A percentile compares a stretch with the other conserved stretches of the same genome.
These are phyloP conservation scores for Podila epicladia DNA, from an alignment of 192 early-diverging fungal genomes.

Conservation along the genomic window DNA sequence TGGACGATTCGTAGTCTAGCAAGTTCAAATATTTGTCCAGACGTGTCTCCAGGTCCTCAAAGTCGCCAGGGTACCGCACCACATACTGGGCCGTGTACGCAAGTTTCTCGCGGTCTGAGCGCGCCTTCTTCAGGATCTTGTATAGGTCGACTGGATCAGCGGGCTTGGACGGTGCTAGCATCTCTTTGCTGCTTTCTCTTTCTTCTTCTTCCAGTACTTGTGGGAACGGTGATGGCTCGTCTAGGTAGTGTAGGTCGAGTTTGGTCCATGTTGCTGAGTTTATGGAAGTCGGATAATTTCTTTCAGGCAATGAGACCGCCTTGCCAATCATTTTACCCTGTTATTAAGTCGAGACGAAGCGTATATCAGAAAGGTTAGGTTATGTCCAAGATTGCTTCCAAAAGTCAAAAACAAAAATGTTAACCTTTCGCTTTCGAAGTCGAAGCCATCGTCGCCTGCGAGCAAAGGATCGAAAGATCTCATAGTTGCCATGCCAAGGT, in stretches of 20 bases:
- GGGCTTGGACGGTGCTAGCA: background rate
- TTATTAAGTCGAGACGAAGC: background rate
- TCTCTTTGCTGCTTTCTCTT: background rate
- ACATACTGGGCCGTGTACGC: constrained; percentile 20
- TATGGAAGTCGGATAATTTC: constrained; percentile 18
- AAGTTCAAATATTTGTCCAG: constrained; percentile 41
- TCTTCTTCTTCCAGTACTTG: background rate
- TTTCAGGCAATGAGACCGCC: constrained; percentile 40
- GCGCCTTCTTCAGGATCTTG: constrained; percentile 23
- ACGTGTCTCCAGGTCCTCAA: constrained; percentile 23
- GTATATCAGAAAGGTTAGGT: background rate
- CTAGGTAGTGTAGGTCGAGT: background rate
- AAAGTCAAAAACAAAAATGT: background rate
- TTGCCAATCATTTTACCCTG: constrained; percentile 16
- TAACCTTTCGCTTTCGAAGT: constrained; percentile 51
- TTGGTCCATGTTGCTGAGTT: constrained; percentile 14
- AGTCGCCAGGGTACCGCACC: constrained; percentile 23
- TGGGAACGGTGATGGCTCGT: background rate
- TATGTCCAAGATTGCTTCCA: background rate
- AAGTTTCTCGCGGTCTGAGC: constrained; percentile 26
- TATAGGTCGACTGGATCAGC: constrained; percentile 21
- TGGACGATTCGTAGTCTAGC: constrained; percentile 55
- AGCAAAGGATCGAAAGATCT: constrained; percentile 61
- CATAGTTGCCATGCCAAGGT: constrained; percentile 65
- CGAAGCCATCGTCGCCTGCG: constrained; percentile 63